Evolutionary conservation across 129 eudicot species (phyloP).

Genomic region (Artemisia annua): DNA sequence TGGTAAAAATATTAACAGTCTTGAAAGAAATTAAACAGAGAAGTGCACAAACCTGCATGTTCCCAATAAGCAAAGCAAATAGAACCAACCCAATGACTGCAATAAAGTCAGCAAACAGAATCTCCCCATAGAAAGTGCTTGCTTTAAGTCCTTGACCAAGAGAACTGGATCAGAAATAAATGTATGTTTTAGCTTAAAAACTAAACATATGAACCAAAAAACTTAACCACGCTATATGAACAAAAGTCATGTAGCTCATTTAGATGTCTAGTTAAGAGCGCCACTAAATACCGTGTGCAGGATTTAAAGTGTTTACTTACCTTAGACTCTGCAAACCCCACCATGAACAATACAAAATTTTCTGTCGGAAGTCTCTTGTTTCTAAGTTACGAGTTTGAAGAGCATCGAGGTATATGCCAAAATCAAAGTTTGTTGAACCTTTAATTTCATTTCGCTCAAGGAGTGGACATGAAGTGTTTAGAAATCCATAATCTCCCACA

Average conservation of each 20-base stretch:
- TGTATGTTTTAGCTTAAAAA: neutral
- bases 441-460: constrained; percentile 44
- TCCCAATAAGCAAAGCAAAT: constrained; percentile 78
- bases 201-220: neutral
- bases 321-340: constrained; percentile 77
- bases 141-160: constrained; percentile 78
- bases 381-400: constrained; percentile 52
- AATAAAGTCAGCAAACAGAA: constrained; percentile 54
- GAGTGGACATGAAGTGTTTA: constrained; percentile 46
- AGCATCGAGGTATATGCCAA: constrained; percentile 76
- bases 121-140: constrained; percentile 63
- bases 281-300: neutral
- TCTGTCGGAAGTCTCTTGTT: constrained; percentile 36
- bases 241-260: neutral
- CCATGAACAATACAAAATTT: constrained; percentile 75
- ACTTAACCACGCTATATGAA: neutral
- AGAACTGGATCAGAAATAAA: constrained; percentile 47
- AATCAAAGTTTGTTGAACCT: constrained; percentile 47
- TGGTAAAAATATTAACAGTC: neutral
- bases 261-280: neutral
- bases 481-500: constrained; percentile 22
- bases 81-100: constrained; percentile 60
- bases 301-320: constrained; percentile 28
- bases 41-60: constrained; percentile 67
- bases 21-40: neutral